Evolutionary conservation across 208 protist genomes (phyloP).

Genomic region (Porcisia hertigi): DNA sequence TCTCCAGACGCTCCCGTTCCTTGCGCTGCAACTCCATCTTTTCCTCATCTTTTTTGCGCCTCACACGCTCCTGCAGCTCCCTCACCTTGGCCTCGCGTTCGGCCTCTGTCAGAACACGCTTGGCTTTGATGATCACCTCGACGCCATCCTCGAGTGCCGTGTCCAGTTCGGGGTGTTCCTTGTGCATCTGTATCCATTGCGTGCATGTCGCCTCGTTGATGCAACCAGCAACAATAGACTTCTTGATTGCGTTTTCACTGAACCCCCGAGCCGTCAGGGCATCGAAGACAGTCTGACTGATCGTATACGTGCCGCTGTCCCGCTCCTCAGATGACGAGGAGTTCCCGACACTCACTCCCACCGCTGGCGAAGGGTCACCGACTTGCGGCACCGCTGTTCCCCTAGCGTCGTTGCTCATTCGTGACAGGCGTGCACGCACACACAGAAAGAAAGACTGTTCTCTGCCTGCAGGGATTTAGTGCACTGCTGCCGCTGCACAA

Average conservation of each 20-base stretch:
- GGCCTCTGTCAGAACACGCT: constrained; percentile 69
- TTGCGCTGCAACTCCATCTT: constrained; percentile 50
- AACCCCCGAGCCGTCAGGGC: constrained; percentile 55
- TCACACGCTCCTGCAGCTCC: constrained; percentile 64
- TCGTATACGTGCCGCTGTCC: constrained; percentile 39
- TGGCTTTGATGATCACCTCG: constrained; percentile 62
- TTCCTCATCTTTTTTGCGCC: constrained; percentile 56
- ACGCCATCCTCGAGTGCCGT: constrained; percentile 71
- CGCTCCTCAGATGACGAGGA: constrained; percentile 11
- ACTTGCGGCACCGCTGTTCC: not conserved
- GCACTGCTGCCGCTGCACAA: not conserved
- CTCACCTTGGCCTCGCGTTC: constrained; percentile 71
- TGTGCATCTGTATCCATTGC: constrained; percentile 88
- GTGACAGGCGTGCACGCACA: not conserved
- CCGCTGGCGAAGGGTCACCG: not conserved
- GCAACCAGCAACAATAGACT: constrained; percentile 84
- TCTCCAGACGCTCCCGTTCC: constrained; percentile 62
- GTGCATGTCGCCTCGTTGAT: constrained; percentile 77
- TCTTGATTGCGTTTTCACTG: constrained; percentile 89
- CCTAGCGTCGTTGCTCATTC: not conserved
- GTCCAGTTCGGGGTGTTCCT: constrained; percentile 81
- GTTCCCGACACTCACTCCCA: no score
- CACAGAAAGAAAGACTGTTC: not conserved
- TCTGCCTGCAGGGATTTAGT: not conserved
- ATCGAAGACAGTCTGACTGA: constrained; percentile 61